Evolutionary conservation across 2,329 filamentous ascomycete genomes (phyloP).

Genomic region (Xylaria sp.): DNA sequence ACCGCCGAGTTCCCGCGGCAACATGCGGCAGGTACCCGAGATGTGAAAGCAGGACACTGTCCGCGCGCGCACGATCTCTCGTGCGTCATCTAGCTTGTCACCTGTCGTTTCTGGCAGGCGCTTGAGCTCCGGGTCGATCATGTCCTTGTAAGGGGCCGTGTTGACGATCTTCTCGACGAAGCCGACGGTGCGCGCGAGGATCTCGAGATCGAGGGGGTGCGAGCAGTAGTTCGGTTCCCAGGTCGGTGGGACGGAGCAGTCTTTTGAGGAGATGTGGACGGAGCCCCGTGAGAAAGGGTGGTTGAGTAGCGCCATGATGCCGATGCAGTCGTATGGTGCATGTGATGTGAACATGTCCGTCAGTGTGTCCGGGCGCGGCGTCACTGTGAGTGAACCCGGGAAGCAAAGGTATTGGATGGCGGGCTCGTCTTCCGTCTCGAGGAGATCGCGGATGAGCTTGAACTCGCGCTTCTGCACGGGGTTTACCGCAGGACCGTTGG

Average conservation of each 20-base stretch:
- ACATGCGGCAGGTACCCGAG: slow-evolving; percentile 47
- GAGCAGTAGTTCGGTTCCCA: slow-evolving; percentile 54
- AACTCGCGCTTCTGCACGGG: slow-evolving; percentile 19
- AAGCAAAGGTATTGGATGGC: slow-evolving; percentile 34
- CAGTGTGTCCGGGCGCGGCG: slow-evolving; percentile 28
- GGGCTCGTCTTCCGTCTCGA: slow-evolving; percentile 29
- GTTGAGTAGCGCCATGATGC: slow-evolving; percentile 52
- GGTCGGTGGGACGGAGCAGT: slow-evolving; percentile 39
- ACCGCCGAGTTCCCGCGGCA: slow-evolving; percentile 40
- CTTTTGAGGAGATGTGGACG: slow-evolving; percentile 49
- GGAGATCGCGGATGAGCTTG: slow-evolving; percentile 28
- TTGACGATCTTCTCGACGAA: slow-evolving; percentile 36
- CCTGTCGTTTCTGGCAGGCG: slow-evolving; percentile 33
- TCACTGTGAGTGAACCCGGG: slow-evolving; percentile 30
- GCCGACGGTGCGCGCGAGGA: slow-evolving; percentile 39
- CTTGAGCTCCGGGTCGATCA: slow-evolving; percentile 37
- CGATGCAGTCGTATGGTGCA: slow-evolving; percentile 46
- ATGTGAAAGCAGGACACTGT: slow-evolving; percentile 43
- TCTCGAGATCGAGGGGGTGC: slow-evolving; percentile 52
- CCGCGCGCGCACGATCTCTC: slow-evolving; percentile 33
- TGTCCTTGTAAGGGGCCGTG: slow-evolving; percentile 37
- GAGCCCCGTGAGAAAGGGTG: slow-evolving; percentile 57
- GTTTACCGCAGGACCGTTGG: slow-evolving; percentile 13
- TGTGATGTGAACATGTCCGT: slow-evolving; percentile 26
- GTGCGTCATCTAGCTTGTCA: slow-evolving; percentile 33